phyloP scores from a whole-genome alignment of 1,284 basidiomycete genomes.

The Pascua sp. region DNA sequence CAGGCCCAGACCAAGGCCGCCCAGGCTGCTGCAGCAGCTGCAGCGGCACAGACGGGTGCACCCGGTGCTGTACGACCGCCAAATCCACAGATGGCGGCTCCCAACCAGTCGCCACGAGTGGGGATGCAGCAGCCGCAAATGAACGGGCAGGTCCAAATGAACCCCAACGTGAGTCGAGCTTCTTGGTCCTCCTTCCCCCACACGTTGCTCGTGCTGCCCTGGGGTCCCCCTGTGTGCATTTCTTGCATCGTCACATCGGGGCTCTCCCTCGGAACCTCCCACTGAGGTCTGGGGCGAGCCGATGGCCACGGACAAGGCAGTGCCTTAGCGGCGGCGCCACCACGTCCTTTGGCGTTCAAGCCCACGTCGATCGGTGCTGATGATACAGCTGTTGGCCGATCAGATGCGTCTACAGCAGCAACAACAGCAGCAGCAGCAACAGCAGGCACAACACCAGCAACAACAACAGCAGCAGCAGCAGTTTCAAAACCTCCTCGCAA shows the following conservation, averaged over 20 bases:
- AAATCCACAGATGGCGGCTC: conserved; percentile 2
- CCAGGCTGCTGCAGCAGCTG: conserved; percentile 3
- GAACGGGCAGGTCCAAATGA: conserved; percentile 18
- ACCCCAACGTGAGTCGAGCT: conserved; percentile 10
- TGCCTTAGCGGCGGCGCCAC: no score
- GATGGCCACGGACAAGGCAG: no score
- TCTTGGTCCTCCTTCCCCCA: no score
- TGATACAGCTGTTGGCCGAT: conserved; percentile 3
- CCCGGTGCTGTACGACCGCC: neutral
- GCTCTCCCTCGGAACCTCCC: no score
- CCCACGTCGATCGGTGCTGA: neutral
- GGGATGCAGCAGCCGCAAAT: conserved; percentile 14
- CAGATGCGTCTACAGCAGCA: conserved; percentile 9
- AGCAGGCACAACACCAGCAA: conserved; percentile 5
- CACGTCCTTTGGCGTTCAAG: no score
- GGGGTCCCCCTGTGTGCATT: no score
- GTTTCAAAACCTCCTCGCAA: conserved; percentile 15
- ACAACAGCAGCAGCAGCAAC: conserved; percentile 1
- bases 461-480: conserved; percentile 18
- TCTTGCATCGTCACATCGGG: no score
- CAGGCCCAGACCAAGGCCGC: conserved; percentile 4
- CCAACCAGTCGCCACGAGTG: conserved; percentile 10
- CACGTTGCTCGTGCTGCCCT: no score
- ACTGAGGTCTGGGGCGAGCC: no score
- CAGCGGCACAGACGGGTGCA: neutral